Evolutionary conservation across 2,329 filamentous ascomycete genomes (phyloP).

Genomic region (Capronia coronata): DNA sequence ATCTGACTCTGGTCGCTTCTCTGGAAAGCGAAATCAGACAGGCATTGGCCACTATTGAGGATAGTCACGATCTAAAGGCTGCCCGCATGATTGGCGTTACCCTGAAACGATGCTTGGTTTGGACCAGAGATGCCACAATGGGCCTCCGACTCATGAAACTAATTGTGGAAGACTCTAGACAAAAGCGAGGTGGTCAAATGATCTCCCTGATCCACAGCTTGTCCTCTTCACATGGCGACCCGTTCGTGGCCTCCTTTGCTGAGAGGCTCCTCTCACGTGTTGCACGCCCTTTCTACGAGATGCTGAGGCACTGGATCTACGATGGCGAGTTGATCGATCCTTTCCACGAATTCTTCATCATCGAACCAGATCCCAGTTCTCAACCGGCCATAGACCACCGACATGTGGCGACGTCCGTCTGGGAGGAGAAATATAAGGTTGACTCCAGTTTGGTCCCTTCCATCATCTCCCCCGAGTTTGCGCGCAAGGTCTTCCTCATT

Average conservation of each 20-base stretch:
- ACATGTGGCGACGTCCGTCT: slow-evolving; percentile 71
- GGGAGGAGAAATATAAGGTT: slow-evolving; percentile 95
- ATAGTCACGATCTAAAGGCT: slow-evolving; percentile 59
- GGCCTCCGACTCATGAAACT: slow-evolving; percentile 86
- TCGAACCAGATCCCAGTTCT: slow-evolving; percentile 61
- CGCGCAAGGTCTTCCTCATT: slow-evolving; percentile 93
- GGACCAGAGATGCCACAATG: slow-evolving; percentile 96
- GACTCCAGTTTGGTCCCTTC: slow-evolving; percentile 80
- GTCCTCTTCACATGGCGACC: slow-evolving; percentile 88
- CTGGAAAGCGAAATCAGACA: slow-evolving; percentile 86
- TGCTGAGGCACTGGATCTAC: slow-evolving; percentile 94
- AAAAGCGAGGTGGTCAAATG: slow-evolving; percentile 77
- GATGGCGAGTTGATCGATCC: slow-evolving; percentile 97
- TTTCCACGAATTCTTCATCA: slow-evolving; percentile 90
- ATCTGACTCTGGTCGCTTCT: slow-evolving; percentile 83
- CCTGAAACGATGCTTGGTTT: slow-evolving; percentile 88
- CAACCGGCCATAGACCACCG: slow-evolving; percentile 46
- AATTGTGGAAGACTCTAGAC: slow-evolving; percentile 83
- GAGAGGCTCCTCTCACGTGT: slow-evolving; percentile 81
- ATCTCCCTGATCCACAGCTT: slow-evolving; percentile 92
- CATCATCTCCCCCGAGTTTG: slow-evolving; percentile 89
- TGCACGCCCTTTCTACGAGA: slow-evolving; percentile 92
- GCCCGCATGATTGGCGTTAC: slow-evolving; percentile 86
- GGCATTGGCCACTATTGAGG: slow-evolving; percentile 63
- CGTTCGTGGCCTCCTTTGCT: slow-evolving; percentile 87